Evolutionary conservation across 2,329 filamentous ascomycete genomes (phyloP).

Genomic region (Fusarium albidum): DNA sequence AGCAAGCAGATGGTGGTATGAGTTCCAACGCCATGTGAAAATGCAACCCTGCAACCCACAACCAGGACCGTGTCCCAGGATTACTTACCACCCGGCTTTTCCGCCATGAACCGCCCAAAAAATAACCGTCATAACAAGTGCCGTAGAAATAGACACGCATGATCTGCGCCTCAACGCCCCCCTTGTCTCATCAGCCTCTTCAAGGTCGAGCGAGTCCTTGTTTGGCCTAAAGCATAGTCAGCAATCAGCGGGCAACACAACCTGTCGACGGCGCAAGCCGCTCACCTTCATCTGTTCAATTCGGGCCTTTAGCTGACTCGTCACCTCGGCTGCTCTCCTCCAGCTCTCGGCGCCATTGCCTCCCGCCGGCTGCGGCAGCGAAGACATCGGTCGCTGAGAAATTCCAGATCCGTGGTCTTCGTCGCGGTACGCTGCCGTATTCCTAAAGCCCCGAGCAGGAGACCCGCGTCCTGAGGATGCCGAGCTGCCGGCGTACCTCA

Average conservation of each 20-base stretch:
- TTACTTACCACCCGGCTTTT: conserved; percentile 35
- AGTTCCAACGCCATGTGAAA: conserved; percentile 41
- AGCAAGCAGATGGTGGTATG: conserved; percentile 39
- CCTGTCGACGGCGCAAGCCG: neutral
- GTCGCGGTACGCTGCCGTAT: conserved; percentile 43
- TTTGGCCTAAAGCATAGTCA: conserved; percentile 50
- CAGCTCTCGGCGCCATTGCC: conserved; percentile 75
- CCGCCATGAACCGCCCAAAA: conserved; percentile 29
- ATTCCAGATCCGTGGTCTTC: conserved; percentile 44
- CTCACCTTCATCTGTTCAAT: conserved; percentile 97
- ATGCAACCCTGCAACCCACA: conserved; percentile 33
- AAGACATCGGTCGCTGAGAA: conserved; percentile 46
- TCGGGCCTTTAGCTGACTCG: conserved; percentile 93
- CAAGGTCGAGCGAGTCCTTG: conserved; percentile 58
- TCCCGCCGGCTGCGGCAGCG: conserved; percentile 46
- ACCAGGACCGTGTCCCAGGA: conserved; percentile 33
- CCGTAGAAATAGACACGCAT: conserved; percentile 16
- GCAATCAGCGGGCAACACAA: neutral
- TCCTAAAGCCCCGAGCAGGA: conserved; percentile 64
- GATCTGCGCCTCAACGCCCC: neutral
- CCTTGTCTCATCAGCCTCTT: conserved; percentile 17
- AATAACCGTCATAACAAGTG: conserved; percentile 38
- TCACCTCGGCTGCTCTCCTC: conserved; percentile 97
- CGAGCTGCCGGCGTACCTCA: conserved; percentile 59
- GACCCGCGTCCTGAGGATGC: conserved; percentile 66